Evolutionary conservation across 345 rosid species (phyloP), one percentile per base, ranked within the genome.

Genomic region (Turritis glabra): DNA sequence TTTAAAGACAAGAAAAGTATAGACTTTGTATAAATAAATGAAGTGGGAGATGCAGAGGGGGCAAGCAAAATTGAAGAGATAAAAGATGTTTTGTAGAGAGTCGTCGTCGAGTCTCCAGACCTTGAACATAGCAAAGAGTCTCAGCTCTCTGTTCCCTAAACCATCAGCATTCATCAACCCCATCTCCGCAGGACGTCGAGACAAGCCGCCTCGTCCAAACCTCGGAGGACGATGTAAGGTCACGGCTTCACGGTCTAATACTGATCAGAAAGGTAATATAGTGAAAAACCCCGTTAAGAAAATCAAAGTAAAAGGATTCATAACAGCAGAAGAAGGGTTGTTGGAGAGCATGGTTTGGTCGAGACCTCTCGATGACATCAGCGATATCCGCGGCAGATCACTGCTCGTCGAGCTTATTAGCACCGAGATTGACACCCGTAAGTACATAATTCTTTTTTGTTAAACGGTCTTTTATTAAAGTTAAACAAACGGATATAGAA

Each of bases 381-480:
- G 63, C 7, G 79, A 75, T 51, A 13, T 75, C 2, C 5, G 21
- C 6, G 79, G 78, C 32, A 66, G 78, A 58, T 74, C 78, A 57
- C 60, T 74, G 14, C 78, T 74, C 8, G 78, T 67, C 3, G 78
- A 74, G 67, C 78, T 74, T 27, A 66, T 74, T 29, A 50, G 73
- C 73, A 3, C 52, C 18, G 78, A 58, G 23, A 17, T 15, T 44
- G 71, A 64, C 46, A 7, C 15, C 1, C 5, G 78, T 74, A 9
- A 74, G 73, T 74, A 48, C 53, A 48, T 35, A 25, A 9, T 1
- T 41, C 2, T 15, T 38, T 41, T 21, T 40, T 32, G 9, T 65
- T 22, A 22, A 29, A 9, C 3, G 18, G 5, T 56, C 7, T 30
- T 27, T 22, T 22, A 15, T 15, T 51, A 8, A 65, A 5, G 21